phyloP scores from a whole-genome alignment of 2,329 filamentous ascomycete species.

The Rosellinia necatrix region DNA sequence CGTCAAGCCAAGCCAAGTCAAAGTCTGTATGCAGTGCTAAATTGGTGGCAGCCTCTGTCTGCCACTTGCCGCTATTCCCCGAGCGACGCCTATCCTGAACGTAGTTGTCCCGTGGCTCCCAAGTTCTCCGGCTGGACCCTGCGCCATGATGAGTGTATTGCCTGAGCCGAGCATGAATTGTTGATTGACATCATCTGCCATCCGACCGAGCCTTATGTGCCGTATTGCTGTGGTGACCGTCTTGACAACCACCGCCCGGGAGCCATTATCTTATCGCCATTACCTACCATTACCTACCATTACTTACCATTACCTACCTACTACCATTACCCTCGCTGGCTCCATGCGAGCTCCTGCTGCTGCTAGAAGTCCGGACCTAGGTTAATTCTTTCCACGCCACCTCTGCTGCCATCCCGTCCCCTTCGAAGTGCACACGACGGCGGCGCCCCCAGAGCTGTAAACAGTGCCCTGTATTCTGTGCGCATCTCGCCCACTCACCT shows the following conservation, averaged over 20 bases:
- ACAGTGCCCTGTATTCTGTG: no score
- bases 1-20: no score
- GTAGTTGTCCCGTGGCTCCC: neutral
- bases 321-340: neutral
- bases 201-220: slow-evolving; percentile 1
- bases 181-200: slow-evolving; percentile 21
- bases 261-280: neutral
- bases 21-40: slow-evolving; percentile 4
- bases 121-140: neutral
- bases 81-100: neutral
- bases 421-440: no score
- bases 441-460: no score
- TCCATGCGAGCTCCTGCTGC: neutral
- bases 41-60: neutral
- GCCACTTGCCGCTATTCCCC: neutral
- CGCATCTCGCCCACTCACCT: neutral
- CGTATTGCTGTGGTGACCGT: slow-evolving; percentile 5
- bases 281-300: no score
- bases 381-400: no score
- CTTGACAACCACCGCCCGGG: neutral
- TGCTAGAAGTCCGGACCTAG: neutral
- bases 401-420: no score
- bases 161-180: neutral
- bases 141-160: slow-evolving; percentile 1
- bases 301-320: no score